A percentile compares a stretch with the other conserved stretches of the same genome.
Conservation (phyloP, 768 basidiomycete species). For the Baorangia bicolor region DNA sequence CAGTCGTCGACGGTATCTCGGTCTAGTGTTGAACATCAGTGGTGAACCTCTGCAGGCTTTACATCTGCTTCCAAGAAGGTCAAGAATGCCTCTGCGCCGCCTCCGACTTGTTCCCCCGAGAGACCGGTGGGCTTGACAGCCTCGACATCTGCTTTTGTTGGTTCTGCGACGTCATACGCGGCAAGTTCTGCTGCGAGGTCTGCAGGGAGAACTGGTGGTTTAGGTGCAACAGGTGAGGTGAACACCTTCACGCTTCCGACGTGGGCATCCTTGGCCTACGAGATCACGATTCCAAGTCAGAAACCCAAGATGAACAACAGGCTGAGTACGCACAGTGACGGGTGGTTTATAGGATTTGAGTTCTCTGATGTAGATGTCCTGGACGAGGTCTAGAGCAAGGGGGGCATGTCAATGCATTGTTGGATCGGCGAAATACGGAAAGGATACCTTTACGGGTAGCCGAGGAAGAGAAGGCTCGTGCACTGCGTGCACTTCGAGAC, state of each 20-base stretch:
- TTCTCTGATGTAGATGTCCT: constrained; percentile 90
- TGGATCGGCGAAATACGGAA: constrained; percentile 29
- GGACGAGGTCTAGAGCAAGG: constrained; percentile 69
- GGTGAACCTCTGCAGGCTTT: constrained; percentile 63
- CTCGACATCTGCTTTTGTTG: constrained; percentile 48
- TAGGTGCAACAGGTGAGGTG: constrained; percentile 70
- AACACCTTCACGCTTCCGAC: constrained; percentile 84
- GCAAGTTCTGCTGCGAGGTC: constrained; percentile 88
- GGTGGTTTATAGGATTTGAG: constrained; percentile 87
- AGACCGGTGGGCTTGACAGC: constrained; percentile 29
- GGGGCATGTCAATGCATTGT: background rate
- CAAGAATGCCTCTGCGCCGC: constrained; percentile 75
- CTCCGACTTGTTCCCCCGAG: constrained; percentile 24
- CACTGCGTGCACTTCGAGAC: constrained; percentile 45
- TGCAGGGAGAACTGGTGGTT: constrained; percentile 69
- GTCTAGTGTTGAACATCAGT: constrained; percentile 30
- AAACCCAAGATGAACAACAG: background rate
- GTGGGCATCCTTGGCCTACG: constrained; percentile 86
- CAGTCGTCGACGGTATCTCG: background rate
- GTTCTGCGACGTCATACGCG: constrained; percentile 83
- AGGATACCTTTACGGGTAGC: constrained; percentile 60
- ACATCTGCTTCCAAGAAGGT: constrained; percentile 79
- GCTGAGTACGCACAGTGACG: constrained; percentile 52
- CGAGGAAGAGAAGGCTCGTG: constrained; percentile 61
- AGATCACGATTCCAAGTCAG: background rate